These are phyloP conservation scores for Xerocomus spinulosus DNA, from an alignment of 768 basidiomycete genomes.

Conservation along the genomic window DNA sequence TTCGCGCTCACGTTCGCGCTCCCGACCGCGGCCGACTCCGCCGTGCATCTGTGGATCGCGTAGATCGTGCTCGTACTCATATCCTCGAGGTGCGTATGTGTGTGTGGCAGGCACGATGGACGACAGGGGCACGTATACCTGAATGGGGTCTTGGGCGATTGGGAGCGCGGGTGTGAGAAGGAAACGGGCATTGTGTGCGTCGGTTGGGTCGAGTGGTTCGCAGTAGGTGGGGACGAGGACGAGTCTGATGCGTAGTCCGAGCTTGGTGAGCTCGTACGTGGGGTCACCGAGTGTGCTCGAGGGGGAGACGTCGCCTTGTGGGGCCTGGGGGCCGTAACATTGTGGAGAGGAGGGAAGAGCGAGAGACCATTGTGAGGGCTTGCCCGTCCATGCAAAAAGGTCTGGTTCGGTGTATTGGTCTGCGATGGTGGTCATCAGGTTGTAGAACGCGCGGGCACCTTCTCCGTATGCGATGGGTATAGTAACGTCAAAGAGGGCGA, in stretches of 20 bases:
- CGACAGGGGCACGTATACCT: slow-evolving; percentile 12
- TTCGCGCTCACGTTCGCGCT: slow-evolving; percentile 16
- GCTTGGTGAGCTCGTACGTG: slow-evolving; percentile 21
- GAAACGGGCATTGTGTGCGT: slow-evolving; percentile 9
- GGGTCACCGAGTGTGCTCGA: slow-evolving; percentile 17
- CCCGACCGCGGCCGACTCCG: slow-evolving; percentile 2
- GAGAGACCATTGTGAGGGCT: slow-evolving; percentile 23
- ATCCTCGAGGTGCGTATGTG: not conserved
- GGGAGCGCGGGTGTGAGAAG: slow-evolving; percentile 19
- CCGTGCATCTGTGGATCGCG: slow-evolving; percentile 4
- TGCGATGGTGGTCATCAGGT: slow-evolving; percentile 15
- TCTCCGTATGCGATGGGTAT: slow-evolving; percentile 24
- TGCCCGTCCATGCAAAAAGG: slow-evolving; percentile 21
- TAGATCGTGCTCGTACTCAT: slow-evolving; percentile 5
- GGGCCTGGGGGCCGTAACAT: slow-evolving; percentile 11
- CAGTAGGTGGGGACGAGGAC: slow-evolving; percentile 21
- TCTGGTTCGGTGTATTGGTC: slow-evolving; percentile 18
- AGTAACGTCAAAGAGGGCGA: slow-evolving; percentile 22
- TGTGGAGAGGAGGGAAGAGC: slow-evolving; percentile 21
- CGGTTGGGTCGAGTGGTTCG: slow-evolving; percentile 17
- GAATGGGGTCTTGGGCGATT: slow-evolving; percentile 17
- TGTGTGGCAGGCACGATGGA: not conserved
- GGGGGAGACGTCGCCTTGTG: slow-evolving; percentile 10
- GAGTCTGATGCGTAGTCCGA: slow-evolving; percentile 16
- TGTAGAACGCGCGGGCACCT: slow-evolving; percentile 19